phyloP scores from a whole-genome alignment of 2,329 filamentous ascomycete genomes.

The Biscogniauxia marginata region DNA sequence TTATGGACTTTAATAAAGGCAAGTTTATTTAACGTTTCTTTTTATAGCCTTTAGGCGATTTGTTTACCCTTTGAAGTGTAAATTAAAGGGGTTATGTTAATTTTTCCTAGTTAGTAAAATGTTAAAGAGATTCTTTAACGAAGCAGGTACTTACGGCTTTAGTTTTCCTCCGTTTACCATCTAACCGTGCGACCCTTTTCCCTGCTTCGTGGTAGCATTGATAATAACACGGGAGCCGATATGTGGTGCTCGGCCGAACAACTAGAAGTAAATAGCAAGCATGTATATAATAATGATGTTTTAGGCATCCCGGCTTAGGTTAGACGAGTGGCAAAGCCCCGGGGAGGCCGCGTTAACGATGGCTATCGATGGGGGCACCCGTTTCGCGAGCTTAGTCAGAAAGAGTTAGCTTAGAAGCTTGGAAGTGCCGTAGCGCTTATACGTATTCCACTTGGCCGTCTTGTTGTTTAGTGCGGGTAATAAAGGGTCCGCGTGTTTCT shows the following conservation, averaged over 20 bases:
- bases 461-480: conserved; percentile 15
- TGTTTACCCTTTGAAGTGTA: conserved; percentile 8
- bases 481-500: conserved; percentile 10
- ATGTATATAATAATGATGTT: background rate
- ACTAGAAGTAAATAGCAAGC: background rate
- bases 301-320: conserved; percentile 3
- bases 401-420: conserved; percentile 33
- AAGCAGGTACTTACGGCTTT: conserved; percentile 10
- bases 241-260: conserved; percentile 5
- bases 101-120: background rate
- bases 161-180: conserved; percentile 15
- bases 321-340: conserved; percentile 13
- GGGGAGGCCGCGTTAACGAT: conserved; percentile 13
- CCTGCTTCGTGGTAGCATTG: conserved; percentile 9
- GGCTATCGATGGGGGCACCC: conserved; percentile 20
- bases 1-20: conserved; percentile 8
- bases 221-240: conserved; percentile 13
- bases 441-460: conserved; percentile 4
- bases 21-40: conserved; percentile 14
- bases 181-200: conserved; percentile 10
- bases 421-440: conserved; percentile 20
- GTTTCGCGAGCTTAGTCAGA: conserved; percentile 27
- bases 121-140: background rate
- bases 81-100: conserved; percentile 15
- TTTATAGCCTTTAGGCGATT: conserved; percentile 6